A percentile compares a stretch with the other conserved stretches of the same genome.
Conservation (phyloP, 1,284 basidiomycete genomes). For the Austroboletus niveus region DNA sequence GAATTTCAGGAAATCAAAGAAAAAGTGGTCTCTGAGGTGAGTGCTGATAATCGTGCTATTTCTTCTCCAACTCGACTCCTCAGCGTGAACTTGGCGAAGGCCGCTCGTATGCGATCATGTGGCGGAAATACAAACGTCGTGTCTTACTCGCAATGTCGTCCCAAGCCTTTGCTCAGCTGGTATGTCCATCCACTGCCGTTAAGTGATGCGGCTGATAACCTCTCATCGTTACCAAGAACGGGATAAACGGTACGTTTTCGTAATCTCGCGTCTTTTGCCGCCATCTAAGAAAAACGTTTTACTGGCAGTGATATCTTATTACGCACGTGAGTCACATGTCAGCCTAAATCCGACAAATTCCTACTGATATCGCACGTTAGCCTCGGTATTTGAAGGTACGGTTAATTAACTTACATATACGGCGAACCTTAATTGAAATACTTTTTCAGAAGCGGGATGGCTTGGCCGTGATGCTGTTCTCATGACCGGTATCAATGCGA, state of each 20-base stretch:
- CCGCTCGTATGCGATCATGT: conserved; percentile 83
- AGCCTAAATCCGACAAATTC: conserved; percentile 4
- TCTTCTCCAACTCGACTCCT: neutral
- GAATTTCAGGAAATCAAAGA: conserved; percentile 95
- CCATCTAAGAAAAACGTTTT: conserved; percentile 8
- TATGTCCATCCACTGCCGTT: conserved; percentile 29
- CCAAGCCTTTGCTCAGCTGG: conserved; percentile 93
- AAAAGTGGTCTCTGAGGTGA: conserved; percentile 78
- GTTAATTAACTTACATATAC: neutral
- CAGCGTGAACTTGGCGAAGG: conserved; percentile 76
- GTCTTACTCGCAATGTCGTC: conserved; percentile 97
- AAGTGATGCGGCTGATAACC: conserved; percentile 6
- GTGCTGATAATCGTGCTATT: conserved; percentile 11
- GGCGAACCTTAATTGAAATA: conserved; percentile 5
- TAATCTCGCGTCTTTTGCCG: neutral
- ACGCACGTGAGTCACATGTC: conserved; percentile 67
- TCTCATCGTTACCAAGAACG: conserved; percentile 54
- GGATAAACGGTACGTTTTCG: conserved; percentile 72
- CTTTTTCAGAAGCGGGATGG: conserved; percentile 86
- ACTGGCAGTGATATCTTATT: conserved; percentile 84
- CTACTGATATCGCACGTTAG: conserved; percentile 36
- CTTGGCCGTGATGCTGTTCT: conserved; percentile 94
- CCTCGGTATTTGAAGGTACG: conserved; percentile 81
- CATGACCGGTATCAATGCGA: conserved; percentile 94
- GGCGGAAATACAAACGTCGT: conserved; percentile 84